phyloP scores from a whole-genome alignment of 192 early-diverging fungal species.

The Diversispora eburnea region DNA sequence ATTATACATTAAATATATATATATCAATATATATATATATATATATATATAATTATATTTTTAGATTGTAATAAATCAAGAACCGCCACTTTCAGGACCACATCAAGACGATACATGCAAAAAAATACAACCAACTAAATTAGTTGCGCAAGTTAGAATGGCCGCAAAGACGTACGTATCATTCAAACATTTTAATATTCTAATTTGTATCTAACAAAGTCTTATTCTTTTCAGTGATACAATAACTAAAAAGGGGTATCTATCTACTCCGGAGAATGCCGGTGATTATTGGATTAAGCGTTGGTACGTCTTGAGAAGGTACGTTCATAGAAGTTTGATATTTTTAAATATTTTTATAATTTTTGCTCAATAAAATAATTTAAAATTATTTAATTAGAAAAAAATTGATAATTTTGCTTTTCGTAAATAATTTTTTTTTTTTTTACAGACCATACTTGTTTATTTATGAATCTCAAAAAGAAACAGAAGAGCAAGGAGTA shows the following conservation, averaged over 20 bases:
- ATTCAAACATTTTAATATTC: not conserved
- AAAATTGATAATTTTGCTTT: not conserved
- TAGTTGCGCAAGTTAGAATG: slow-evolving; percentile 40
- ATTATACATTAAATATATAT: slow-evolving; percentile 14
- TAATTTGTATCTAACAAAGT: not conserved
- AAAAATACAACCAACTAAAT: slow-evolving; percentile 31
- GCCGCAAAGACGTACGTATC: slow-evolving; percentile 36
- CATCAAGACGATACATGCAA: slow-evolving; percentile 33
- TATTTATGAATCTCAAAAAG: slow-evolving; percentile 62
- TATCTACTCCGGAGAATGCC: slow-evolving; percentile 52
- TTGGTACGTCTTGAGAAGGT: slow-evolving; percentile 75
- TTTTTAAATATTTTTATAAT: no score
- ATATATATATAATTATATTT: not conserved
- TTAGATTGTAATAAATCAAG: slow-evolving; percentile 46
- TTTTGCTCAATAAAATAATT: no score
- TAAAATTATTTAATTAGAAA: no score
- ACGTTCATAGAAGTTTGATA: slow-evolving; percentile 10
- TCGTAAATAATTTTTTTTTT: not conserved
- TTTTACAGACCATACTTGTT: slow-evolving; percentile 72
- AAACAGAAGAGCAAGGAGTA: slow-evolving; percentile 67
- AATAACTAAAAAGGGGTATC: slow-evolving; percentile 50
- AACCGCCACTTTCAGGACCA: slow-evolving; percentile 37
- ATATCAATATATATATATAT: slow-evolving; percentile 13
- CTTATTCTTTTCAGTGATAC: slow-evolving; percentile 37
- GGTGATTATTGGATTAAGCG: slow-evolving; percentile 68